Percentiles rank a stretch among this genome's conserved stretches.
These are phyloP conservation scores for Acanthamoeba royreba DNA, from an alignment of 208 protist species.

Conservation along the genomic window DNA sequence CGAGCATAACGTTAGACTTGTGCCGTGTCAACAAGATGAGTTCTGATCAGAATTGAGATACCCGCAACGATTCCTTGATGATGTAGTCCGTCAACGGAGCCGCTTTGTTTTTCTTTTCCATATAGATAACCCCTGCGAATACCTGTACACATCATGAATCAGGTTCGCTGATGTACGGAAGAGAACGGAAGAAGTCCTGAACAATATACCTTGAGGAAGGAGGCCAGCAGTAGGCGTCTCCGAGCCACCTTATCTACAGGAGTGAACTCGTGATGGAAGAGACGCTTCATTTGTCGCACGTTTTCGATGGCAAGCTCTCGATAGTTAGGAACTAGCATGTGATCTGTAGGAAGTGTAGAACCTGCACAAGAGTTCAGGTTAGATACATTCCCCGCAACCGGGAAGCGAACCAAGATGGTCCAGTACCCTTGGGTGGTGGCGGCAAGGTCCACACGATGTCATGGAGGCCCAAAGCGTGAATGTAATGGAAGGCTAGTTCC, in stretches of 20 bases:
- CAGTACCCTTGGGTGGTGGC: not conserved
- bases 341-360: not conserved
- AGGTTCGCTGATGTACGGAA: not conserved
- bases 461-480: not conserved
- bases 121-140: not conserved
- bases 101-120: not conserved
- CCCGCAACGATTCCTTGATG: not conserved
- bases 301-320: not conserved
- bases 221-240: not conserved
- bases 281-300: not conserved
- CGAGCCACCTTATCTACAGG: not conserved
- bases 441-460: constrained; percentile 29
- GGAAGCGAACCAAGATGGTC: too few species aligned
- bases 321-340: not conserved
- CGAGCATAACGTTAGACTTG: too few species aligned
- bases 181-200: not conserved
- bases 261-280: not conserved
- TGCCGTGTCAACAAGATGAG: too few species aligned
- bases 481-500: constrained; percentile 31
- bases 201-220: not conserved
- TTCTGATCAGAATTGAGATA: not conserved
- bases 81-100: not conserved
- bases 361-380: not conserved
- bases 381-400: too few species aligned
- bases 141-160: not conserved